phyloP scores from a whole-genome alignment of 768 basidiomycete genomes.

The Tricholoma sp. region DNA sequence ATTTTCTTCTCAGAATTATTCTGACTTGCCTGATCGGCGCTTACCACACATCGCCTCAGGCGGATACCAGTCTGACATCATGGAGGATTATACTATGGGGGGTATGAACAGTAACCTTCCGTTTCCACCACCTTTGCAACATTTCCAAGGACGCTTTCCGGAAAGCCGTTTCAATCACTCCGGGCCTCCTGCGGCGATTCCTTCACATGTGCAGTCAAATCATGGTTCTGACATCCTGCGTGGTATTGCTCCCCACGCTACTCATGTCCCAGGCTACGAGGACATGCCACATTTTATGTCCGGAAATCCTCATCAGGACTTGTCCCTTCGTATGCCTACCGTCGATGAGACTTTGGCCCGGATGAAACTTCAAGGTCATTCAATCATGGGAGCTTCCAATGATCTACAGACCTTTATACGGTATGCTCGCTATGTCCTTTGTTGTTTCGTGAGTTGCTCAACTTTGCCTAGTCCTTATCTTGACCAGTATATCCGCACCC shows the following conservation, averaged over 20 bases:
- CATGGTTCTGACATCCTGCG: slow-evolving; percentile 49
- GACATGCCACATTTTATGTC: slow-evolving; percentile 55
- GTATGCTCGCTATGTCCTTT: slow-evolving; percentile 31
- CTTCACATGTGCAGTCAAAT: slow-evolving; percentile 46
- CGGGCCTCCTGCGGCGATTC: slow-evolving; percentile 33
- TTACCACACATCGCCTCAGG: slow-evolving; percentile 40
- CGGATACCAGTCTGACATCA: slow-evolving; percentile 53
- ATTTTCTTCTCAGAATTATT: slow-evolving; percentile 49
- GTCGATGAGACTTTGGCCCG: slow-evolving; percentile 60
- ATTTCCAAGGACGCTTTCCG: slow-evolving; percentile 56
- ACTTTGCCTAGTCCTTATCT: slow-evolving; percentile 57
- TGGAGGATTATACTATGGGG: slow-evolving; percentile 57
- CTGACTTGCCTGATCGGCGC: slow-evolving; percentile 61
- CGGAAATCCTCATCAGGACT: slow-evolving; percentile 46
- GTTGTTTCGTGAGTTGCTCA: slow-evolving; percentile 14
- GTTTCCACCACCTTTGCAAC: slow-evolving; percentile 48
- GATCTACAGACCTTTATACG: slow-evolving; percentile 81
- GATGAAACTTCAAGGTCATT: slow-evolving; percentile 56
- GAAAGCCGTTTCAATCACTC: slow-evolving; percentile 48
- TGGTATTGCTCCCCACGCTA: slow-evolving; percentile 67
- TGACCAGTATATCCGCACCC: slow-evolving; percentile 79
- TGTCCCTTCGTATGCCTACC: slow-evolving; percentile 56
- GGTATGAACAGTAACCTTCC: slow-evolving; percentile 41
- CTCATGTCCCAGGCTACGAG: slow-evolving; percentile 52
- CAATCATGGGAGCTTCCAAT: slow-evolving; percentile 55